Percentiles rank a stretch among this genome's conserved stretches.
These are phyloP conservation scores for Dioszegia aurantiaca DNA, from an alignment of 768 basidiomycete genomes.

Conservation along the genomic window DNA sequence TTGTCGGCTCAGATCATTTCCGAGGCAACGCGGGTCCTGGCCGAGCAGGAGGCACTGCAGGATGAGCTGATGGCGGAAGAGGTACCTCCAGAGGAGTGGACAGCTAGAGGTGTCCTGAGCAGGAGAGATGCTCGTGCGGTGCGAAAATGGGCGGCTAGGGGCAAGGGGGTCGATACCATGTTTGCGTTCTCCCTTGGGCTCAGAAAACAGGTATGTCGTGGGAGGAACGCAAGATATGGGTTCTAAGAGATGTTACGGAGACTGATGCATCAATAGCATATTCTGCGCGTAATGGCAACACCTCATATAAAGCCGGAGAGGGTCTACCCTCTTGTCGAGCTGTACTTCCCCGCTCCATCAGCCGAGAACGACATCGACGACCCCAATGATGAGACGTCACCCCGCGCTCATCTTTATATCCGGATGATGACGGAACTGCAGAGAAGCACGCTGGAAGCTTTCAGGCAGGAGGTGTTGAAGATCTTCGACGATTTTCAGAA, in stretches of 20 bases:
- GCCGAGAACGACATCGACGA: neutral
- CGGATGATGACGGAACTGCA: conserved; percentile 17
- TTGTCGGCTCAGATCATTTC: conserved; percentile 8
- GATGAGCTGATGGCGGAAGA: neutral
- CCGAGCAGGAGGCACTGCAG: too few species aligned
- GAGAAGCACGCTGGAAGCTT: neutral
- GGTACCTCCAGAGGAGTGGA: neutral
- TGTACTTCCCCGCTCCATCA: conserved; percentile 22
- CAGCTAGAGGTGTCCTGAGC: conserved; percentile 12
- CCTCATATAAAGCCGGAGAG: conserved; percentile 10
- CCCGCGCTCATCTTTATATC: conserved; percentile 18
- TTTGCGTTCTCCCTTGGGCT: conserved; percentile 25
- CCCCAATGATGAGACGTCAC: neutral
- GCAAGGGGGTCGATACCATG: conserved; percentile 15
- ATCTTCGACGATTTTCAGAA: conserved; percentile 12
- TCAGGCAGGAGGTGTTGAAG: conserved; percentile 5
- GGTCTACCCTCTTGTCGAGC: conserved; percentile 18
- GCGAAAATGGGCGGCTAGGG: conserved; percentile 1
- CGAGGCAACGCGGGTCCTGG: conserved; percentile 19
- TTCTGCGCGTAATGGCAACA: conserved; percentile 18
- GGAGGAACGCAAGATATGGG: neutral
- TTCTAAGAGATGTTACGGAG: neutral
- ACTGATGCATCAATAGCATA: conserved; percentile 17
- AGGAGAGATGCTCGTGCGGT: conserved; percentile 18
- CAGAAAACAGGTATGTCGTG: conserved; percentile 22